phyloP scores from a whole-genome alignment of 2,329 filamentous ascomycete species.

The Cadophora luteo-olivacea region DNA sequence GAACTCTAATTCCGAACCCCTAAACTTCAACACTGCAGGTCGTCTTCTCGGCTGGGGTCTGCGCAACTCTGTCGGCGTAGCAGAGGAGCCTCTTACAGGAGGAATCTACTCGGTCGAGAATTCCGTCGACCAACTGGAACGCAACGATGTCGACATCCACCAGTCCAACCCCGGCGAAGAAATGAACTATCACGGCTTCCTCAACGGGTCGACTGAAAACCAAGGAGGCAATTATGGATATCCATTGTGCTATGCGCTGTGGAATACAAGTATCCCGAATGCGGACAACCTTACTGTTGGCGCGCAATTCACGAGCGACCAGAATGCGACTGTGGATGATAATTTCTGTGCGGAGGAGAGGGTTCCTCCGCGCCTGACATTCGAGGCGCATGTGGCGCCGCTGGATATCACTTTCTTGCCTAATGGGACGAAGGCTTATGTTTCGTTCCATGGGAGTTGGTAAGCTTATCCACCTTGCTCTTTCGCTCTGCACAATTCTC shows the following conservation, averaged over 20 bases:
- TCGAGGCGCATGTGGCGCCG: slow-evolving; percentile 72
- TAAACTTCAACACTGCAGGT: slow-evolving; percentile 57
- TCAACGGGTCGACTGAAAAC: slow-evolving; percentile 46
- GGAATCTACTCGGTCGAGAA: slow-evolving; percentile 72
- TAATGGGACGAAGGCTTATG: slow-evolving; percentile 63
- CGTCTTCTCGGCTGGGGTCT: slow-evolving; percentile 69
- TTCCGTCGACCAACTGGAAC: slow-evolving; percentile 67
- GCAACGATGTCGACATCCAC: slow-evolving; percentile 66
- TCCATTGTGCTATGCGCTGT: slow-evolving; percentile 71
- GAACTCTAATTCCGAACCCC: slow-evolving; percentile 41
- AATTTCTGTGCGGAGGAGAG: slow-evolving; percentile 51
- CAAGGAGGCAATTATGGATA: slow-evolving; percentile 70
- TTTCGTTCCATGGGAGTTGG: slow-evolving; percentile 54
- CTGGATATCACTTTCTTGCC: slow-evolving; percentile 72
- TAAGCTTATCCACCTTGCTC: slow-evolving; percentile 1
- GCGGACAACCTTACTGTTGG: slow-evolving; percentile 52
- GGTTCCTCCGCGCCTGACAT: slow-evolving; percentile 61
- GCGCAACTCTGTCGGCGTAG: slow-evolving; percentile 74
- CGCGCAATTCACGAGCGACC: slow-evolving; percentile 55
- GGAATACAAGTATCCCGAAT: slow-evolving; percentile 59
- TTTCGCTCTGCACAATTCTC: neutral
- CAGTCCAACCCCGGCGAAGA: slow-evolving; percentile 76
- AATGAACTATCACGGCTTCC: slow-evolving; percentile 72
- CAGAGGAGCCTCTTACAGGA: slow-evolving; percentile 62
- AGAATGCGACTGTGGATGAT: slow-evolving; percentile 51